phyloP scores from a whole-genome alignment of 2,329 filamentous ascomycete species.

The Magnaporthiopsis rhizophila region DNA sequence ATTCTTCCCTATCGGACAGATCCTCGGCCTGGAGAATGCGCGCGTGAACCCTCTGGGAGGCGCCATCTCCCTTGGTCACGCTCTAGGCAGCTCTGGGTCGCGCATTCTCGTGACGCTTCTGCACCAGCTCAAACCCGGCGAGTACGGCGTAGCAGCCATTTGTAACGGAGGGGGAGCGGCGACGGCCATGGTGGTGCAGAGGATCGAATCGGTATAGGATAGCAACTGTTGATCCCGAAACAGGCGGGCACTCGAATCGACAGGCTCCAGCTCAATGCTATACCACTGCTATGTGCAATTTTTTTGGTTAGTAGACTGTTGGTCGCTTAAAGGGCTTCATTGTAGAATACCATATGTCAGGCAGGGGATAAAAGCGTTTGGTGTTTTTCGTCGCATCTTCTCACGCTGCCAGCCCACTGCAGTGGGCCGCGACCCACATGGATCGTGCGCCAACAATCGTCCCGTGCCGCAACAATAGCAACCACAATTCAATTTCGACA shows the following conservation, averaged over 20 bases:
- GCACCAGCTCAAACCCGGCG: slow-evolving; percentile 83
- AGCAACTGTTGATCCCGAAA: neutral
- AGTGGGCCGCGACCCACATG: neutral
- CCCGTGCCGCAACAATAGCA: neutral
- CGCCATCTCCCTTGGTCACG: slow-evolving; percentile 86
- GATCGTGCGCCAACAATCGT: neutral
- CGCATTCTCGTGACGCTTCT: slow-evolving; percentile 84
- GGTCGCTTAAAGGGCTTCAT: no score
- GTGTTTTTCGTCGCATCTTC: no score
- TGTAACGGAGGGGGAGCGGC: slow-evolving; percentile 95
- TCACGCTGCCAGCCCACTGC: no score
- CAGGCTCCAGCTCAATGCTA: neutral
- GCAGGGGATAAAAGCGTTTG: no score
- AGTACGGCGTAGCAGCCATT: slow-evolving; percentile 93
- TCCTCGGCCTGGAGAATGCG: slow-evolving; percentile 70
- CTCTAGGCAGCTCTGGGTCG: slow-evolving; percentile 86
- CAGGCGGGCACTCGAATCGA: neutral
- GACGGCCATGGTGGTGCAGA: slow-evolving; percentile 85
- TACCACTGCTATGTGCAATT: neutral
- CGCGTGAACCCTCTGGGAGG: slow-evolving; percentile 84
- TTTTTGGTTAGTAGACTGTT: no score
- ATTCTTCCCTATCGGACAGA: slow-evolving; percentile 33
- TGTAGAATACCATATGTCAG: no score
- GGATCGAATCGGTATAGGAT: slow-evolving; percentile 50
- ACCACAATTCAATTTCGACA: neutral